These are phyloP conservation scores for Houttuynia cordata DNA, from an alignment of 164 flowering plant species.

Conservation along the genomic window DNA sequence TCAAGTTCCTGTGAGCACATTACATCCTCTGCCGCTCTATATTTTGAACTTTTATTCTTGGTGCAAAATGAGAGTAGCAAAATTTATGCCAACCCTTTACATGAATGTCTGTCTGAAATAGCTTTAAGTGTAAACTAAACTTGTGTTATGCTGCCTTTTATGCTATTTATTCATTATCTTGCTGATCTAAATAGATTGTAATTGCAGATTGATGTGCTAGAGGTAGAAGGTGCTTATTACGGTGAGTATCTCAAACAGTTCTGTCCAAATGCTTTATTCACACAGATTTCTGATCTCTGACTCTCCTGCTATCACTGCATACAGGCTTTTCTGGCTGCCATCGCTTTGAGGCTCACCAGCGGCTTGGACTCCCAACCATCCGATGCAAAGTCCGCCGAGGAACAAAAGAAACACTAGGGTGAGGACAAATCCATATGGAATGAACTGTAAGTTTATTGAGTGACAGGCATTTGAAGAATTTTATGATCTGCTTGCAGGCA, in stretches of 20 bases:
- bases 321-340: conserved; percentile 92
- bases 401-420: conserved; percentile 86
- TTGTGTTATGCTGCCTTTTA: not conserved
- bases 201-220: conserved; percentile 95
- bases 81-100: not conserved
- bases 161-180: not conserved
- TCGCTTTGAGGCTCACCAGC: conserved; percentile 84
- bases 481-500: not conserved
- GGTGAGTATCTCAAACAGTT: conserved; percentile 30
- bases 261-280: not conserved
- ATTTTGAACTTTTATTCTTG: not conserved
- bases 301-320: not conserved
- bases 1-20: conserved; percentile 61
- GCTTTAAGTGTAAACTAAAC: too few species aligned
- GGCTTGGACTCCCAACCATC: conserved; percentile 73
- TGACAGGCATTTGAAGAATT: not conserved
- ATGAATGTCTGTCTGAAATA: too few species aligned
- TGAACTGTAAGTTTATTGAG: not conserved
- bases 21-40: not conserved
- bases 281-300: not conserved
- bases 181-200: not conserved
- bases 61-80: not conserved
- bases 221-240: conserved; percentile 89
- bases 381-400: conserved; percentile 80
- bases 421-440: not conserved